Percentiles rank a stretch among this genome's conserved stretches.
These are phyloP conservation scores for Leccinum huronense DNA, from an alignment of 1,284 basidiomycete species.

Conservation along the genomic window DNA sequence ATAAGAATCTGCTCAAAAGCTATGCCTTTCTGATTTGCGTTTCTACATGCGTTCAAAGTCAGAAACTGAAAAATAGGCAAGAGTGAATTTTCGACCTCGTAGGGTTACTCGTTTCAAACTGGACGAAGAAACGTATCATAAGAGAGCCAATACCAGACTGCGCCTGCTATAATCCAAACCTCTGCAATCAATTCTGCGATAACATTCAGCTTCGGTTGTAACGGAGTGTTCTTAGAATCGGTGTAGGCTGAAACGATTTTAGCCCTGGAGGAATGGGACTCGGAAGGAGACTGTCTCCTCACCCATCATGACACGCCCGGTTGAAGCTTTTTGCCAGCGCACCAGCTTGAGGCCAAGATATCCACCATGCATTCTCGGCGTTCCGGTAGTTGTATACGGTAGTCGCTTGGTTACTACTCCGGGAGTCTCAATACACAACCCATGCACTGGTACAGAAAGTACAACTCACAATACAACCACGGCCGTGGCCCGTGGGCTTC, in stretches of 20 bases:
- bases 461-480: constrained; percentile 41
- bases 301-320: constrained; percentile 95
- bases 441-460: not conserved
- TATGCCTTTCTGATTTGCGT: constrained; percentile 82
- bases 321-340: constrained; percentile 76
- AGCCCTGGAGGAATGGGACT: constrained; percentile 11
- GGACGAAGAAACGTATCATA: constrained; percentile 94
- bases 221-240: constrained; percentile 83
- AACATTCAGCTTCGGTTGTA: constrained; percentile 91
- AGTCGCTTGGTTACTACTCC: constrained; percentile 30
- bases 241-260: constrained; percentile 55
- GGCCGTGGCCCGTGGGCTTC: too few relatives aligned
- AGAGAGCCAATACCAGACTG: constrained; percentile 78
- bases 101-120: constrained; percentile 64
- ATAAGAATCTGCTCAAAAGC: constrained; percentile 93
- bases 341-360: constrained; percentile 43
- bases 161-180: constrained; percentile 79
- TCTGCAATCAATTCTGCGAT: constrained; percentile 96
- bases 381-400: constrained; percentile 44
- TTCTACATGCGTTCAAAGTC: constrained; percentile 41
- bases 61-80: not conserved
- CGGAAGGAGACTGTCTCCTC: constrained; percentile 24
- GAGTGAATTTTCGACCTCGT: constrained; percentile 37
- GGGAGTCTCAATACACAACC: constrained; percentile 3
- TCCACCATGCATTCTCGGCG: constrained; percentile 55